Base-by-base conservation (phyloP, 148 eudicot species). In the Pharnaceum exiguum region DNA sequence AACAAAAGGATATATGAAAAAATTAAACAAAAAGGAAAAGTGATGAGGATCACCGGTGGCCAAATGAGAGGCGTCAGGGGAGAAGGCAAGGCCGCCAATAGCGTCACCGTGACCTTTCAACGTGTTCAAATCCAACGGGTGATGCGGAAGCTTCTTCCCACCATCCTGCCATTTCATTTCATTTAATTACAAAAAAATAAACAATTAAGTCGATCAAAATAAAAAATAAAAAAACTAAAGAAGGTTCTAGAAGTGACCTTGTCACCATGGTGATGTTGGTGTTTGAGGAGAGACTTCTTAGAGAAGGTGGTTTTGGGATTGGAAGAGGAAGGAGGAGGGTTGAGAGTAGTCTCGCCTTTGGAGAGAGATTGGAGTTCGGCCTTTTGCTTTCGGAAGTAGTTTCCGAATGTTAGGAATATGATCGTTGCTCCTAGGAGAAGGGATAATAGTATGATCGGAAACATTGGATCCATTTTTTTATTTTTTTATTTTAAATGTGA, bases 71-170 rank as follows among this genome's bases (percentile, higher is more conserved):
- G 84, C 91, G 52, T 89, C 95, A 2, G 81, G 59, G 31, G 95
- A 89, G 67, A 94, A 94, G 51, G 77, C 79, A 23, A 94, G 51
- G 36, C 89, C 85, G 13, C 77, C 85, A 71, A 89, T 89, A 37
- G 82, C 51, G 75, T 94, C 99, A 4, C 86, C 78, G 57, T 94
- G 99, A 65, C 99, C 99, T 79, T 94, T 94, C 66, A 94, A 63
- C 49, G 99, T 94, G 58, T 94, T 94, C 78, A 94, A 62, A 76
- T 94, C 96, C 81, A 94, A 74, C 1, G 83, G 87, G 66, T 94
- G 99, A 71, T 94, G 99, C n/a, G n/a, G n/a, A n/a, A n/a, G n/a
- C 65, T 74, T 75, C 85, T 86, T 94, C 71, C 57, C 80, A 44
- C 71, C 80, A 23, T 93, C 99, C 99, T 89, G 50, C n/a, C n/a